These are phyloP conservation scores for Meyerozyma sp. DNA, from an alignment of 1,139 yeast species.

Conservation along the genomic window DNA sequence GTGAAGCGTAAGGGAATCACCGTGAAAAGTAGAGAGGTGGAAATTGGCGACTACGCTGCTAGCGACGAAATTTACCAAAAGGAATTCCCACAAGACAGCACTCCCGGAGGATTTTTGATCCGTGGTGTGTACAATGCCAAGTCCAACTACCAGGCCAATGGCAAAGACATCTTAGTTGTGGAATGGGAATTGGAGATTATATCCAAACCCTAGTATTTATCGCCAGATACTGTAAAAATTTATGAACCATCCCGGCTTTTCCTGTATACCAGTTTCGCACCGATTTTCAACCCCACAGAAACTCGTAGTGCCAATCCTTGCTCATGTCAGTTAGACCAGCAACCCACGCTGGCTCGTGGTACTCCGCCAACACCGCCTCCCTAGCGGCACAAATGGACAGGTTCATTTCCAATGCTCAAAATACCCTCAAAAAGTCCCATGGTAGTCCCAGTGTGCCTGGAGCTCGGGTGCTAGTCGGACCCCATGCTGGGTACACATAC, in stretches of 20 bases:
- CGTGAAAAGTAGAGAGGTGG: constrained; percentile 26
- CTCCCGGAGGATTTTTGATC: constrained; percentile 39
- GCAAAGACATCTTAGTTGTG: constrained; percentile 20
- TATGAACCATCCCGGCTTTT: background rate
- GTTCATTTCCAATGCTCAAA: constrained; percentile 27
- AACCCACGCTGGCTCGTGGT: constrained; percentile 91
- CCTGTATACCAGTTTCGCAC: background rate
- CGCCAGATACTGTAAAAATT: background rate
- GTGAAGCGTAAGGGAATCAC: constrained; percentile 36
- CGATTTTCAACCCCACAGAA: background rate
- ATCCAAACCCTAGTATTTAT: constrained; percentile 12
- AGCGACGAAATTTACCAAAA: constrained; percentile 23
- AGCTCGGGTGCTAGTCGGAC: constrained; percentile 59
- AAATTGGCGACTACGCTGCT: constrained; percentile 28
- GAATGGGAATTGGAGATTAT: constrained; percentile 34
- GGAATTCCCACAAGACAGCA: constrained; percentile 30
- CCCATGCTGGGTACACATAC: constrained; percentile 90
- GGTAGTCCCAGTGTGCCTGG: constrained; percentile 29
- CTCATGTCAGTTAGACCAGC: constrained; percentile 49
- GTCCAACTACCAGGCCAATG: constrained; percentile 31
- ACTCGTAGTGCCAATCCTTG: too few species aligned
- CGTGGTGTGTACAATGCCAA: constrained; percentile 33
- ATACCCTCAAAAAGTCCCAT: constrained; percentile 3
- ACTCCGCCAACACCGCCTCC: constrained; percentile 39
- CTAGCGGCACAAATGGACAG: constrained; percentile 46